Evolutionary conservation across 1,284 basidiomycete genomes (phyloP).

Genomic region (Malassezia vespertilionis): DNA sequence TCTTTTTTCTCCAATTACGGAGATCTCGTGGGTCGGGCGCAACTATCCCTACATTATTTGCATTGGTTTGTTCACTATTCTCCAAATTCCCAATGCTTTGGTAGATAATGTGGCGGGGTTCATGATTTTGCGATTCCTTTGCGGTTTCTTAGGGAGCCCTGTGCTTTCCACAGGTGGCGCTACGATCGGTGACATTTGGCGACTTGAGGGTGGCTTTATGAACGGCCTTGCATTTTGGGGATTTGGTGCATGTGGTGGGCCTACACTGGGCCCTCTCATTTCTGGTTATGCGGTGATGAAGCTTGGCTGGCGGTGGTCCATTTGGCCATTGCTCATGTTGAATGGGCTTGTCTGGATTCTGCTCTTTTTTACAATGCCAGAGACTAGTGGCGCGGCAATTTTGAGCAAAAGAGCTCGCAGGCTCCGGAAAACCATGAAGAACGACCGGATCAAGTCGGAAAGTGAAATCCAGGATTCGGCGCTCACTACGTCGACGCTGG

Average conservation of each 20-base stretch:
- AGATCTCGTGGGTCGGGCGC: constrained; percentile 35
- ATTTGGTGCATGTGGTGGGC: constrained; percentile 21
- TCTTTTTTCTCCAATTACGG: constrained; percentile 42
- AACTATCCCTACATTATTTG: constrained; percentile 20
- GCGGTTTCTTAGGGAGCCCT: constrained; percentile 47
- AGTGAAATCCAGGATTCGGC: constrained; percentile 21
- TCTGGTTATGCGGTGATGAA: constrained; percentile 32
- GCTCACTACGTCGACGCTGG: too few relatives aligned
- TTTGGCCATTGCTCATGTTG: constrained; percentile 41
- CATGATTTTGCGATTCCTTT: constrained; percentile 40
- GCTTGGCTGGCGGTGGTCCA: constrained; percentile 43
- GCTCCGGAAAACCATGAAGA: constrained; percentile 15
- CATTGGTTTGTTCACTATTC: constrained; percentile 14
- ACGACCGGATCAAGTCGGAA: constrained; percentile 2
- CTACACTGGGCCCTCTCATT: constrained; percentile 28
- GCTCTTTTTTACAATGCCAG: constrained; percentile 19
- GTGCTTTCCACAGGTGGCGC: constrained; percentile 45
- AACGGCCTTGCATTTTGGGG: constrained; percentile 18
- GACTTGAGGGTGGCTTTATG: constrained; percentile 10
- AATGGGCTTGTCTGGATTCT: constrained; percentile 30
- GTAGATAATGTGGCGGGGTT: constrained; percentile 13
- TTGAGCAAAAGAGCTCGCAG: constrained; percentile 15
- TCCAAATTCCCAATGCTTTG: constrained; percentile 18
- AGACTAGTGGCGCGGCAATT: constrained; percentile 20
- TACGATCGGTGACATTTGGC: constrained; percentile 27